Conservation (phyloP, 345 rosid species). For the Orychophragmus violaceus region DNA sequence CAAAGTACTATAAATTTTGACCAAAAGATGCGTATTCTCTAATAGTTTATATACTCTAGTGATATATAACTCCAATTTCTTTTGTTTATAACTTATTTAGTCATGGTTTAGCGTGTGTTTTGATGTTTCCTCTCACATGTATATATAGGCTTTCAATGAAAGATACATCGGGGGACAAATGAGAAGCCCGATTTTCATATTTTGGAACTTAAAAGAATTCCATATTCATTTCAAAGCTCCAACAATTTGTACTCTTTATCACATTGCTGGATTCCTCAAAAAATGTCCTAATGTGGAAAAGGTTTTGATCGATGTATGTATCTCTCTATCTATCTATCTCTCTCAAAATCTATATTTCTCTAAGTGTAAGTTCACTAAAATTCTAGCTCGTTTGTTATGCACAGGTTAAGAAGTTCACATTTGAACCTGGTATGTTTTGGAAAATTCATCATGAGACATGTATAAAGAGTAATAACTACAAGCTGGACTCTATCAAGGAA, state of each 20-base stretch:
- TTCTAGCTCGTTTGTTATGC: not conserved
- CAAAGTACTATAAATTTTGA: not conserved
- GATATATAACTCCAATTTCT: not conserved
- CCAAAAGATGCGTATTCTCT: not conserved
- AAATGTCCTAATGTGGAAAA: not conserved
- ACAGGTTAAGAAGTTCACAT: slow-evolving; percentile 14
- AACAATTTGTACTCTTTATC: slow-evolving; percentile 1
- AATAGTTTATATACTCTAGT: not conserved
- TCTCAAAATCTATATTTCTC: not conserved
- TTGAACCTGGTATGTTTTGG: not conserved
- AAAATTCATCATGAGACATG: not conserved
- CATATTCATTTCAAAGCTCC: not conserved
- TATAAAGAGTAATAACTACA: not conserved
- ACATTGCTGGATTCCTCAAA: slow-evolving; percentile 7
- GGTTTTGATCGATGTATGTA: slow-evolving; percentile 3
- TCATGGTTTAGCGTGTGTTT: not conserved
- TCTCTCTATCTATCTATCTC: not conserved
- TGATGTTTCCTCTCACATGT: not conserved
- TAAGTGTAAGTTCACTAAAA: not conserved
- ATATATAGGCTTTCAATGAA: not conserved
- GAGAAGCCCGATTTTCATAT: not conserved
- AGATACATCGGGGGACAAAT: not conserved
- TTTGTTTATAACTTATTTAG: not conserved
- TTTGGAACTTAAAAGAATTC: not conserved
- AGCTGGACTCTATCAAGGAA: not conserved